Base-by-base conservation (phyloP, 805 yeast genomes). In the Candida parachauliodes region DNA sequence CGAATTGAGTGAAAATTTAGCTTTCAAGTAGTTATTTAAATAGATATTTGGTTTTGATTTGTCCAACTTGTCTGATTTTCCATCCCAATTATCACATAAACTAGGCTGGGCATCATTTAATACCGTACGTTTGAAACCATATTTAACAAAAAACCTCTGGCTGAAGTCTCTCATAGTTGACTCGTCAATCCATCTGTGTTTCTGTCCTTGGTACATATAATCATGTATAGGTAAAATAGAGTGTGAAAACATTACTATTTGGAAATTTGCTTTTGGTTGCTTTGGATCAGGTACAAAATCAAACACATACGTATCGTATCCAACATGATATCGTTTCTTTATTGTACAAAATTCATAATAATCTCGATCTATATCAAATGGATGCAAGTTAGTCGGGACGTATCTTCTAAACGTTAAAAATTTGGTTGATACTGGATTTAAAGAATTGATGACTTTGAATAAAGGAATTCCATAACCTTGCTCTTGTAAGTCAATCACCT, bases 61-160 rank as follows among this genome's bases (percentile, higher is more conserved):
- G 12, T 26, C 33, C 9, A 38, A 14, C 18, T 38, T 39, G 16
- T 32, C 34, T 6, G 34, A 19, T 24, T 11, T 3, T n/a, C 39
- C 40, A 27, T 42, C 43, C 42, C 40, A 39, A 28, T 14, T 27
- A 26, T 39, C 43, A 18, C 42, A 36, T 9, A 42, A 16, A 24
- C 37, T 28, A 15, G 18, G 4, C 18, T 38, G 42, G 12, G 23
- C 15, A 11, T 12, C n/a, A 3, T 18, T 17, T n/a, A 42, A 21
- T 27, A 18, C 12, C 7, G 27, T 23, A 24, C 35, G 40, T 10
- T 26, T 28, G 21, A 34, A 42, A 4, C 29, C 34, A 22, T 30
- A 42, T 23, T 22, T 37, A 9, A 32, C 37, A 12, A 23, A 16
- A 12, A 20, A 38, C 23, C 33, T 7, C n/a, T 28, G 27, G 3